Evolutionary conservation across 2,329 filamentous ascomycete genomes (phyloP), one percentile per base, ranked within the genome.

Genomic region (Pseudocercospora fuligena): DNA sequence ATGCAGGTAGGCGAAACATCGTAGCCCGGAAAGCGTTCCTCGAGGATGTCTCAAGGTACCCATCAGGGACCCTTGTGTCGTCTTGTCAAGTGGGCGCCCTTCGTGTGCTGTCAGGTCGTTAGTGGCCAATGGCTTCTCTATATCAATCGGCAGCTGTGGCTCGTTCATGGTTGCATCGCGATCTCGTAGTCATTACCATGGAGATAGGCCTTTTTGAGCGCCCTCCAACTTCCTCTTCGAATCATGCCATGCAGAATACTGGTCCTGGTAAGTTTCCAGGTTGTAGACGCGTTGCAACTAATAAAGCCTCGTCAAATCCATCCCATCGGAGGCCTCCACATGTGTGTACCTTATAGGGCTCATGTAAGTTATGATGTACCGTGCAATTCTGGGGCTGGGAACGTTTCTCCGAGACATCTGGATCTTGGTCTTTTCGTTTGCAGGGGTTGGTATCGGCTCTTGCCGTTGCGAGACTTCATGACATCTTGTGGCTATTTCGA

Each of bases 1-100:
- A 56, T 56, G 23, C 51, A 56, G 16, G 51, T 56, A 29, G 51
- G 51, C 27, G 51, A 56, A 56, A 56, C 51, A 12, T 56, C 51
- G 51, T 56, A 31, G 51, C 51, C 27, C 23, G 51, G 51, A 31
- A 16, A 31, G 51, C 51, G 16, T 56, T 31, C 23, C 51, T 56
- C 11, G 51, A 56, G 51, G 27, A 31, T 31, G 51, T 56, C 27
- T 16, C 16, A 16, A 27, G 16, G 27, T 21, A 27, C 51, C 51
- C 51, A 31, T 16, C 51, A 31, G 16, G 51, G 3, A 31, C 16
- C 51, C 51, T 27, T 4, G 51, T 8, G 11, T n/a, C 12, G 51
- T 56, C 51, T n/a, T n/a, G 27, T 56, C 27, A 7, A 56, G 51
- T 33, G 23, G 51, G 23, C 16, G 51, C 27, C 16, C 5, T 29